Conservation (phyloP, 768 basidiomycete genomes). For the Leccinum imitatum region DNA sequence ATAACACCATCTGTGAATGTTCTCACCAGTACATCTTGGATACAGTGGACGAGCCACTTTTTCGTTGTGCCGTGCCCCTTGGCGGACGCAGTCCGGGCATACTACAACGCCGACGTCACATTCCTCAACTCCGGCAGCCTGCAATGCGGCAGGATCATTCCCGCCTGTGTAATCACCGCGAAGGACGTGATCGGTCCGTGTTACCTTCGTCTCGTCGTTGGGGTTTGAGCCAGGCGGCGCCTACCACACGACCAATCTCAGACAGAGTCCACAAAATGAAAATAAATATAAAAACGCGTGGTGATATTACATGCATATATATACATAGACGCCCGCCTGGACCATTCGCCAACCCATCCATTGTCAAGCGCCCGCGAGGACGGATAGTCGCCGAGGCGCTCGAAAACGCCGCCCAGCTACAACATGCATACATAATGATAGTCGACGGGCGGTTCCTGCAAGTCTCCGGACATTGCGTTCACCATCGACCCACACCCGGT, state of each 20-base stretch:
- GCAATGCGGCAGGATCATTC: conserved; percentile 10
- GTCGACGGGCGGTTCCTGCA: conserved; percentile 10
- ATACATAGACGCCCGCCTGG: neutral
- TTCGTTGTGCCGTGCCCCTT: conserved; percentile 7
- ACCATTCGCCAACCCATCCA: conserved; percentile 7
- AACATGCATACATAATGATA: neutral
- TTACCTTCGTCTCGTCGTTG: neutral
- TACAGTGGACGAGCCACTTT: conserved; percentile 1
- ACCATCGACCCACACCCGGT: neutral
- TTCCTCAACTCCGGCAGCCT: conserved; percentile 6
- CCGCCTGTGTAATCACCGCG: conserved; percentile 1
- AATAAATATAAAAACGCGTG: neutral
- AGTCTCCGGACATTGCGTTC: neutral
- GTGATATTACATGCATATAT: neutral
- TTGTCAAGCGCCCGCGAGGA: conserved; percentile 7
- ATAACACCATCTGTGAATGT: conserved; percentile 3
- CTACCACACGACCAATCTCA: too few species aligned
- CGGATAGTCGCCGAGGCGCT: conserved; percentile 6
- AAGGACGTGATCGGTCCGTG: conserved; percentile 18
- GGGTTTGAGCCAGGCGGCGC: neutral
- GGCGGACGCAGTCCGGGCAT: conserved; percentile 20
- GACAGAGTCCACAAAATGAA: neutral
- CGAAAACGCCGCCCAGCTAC: conserved; percentile 6
- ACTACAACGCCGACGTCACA: conserved; percentile 18
- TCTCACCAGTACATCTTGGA: neutral